Evolutionary conservation across 1,284 basidiomycete genomes (phyloP).

Genomic region (Sanghuangporus sanghuang): DNA sequence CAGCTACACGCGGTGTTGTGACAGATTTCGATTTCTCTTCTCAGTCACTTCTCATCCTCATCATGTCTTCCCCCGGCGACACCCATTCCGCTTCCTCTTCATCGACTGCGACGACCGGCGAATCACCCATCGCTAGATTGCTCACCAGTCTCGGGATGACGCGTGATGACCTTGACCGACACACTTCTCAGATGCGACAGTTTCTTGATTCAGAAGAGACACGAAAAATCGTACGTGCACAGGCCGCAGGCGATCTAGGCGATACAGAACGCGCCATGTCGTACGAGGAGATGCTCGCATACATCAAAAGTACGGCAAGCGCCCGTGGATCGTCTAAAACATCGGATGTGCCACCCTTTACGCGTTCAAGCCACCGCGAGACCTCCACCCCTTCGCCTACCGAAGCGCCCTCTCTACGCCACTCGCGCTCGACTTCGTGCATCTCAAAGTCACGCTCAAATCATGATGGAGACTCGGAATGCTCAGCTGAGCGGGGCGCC

Average conservation of each 20-base stretch:
- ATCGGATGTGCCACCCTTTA: background rate
- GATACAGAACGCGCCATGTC: background rate
- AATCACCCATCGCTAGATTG: slow-evolving; percentile 58
- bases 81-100: background rate
- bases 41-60: background rate
- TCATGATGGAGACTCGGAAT: background rate
- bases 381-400: background rate
- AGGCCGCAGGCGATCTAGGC: background rate
- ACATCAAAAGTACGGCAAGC: background rate
- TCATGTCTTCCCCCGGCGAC: background rate
- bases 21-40: background rate
- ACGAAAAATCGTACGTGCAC: slow-evolving; percentile 1
- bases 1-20: slow-evolving; percentile 15
- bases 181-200: slow-evolving; percentile 67
- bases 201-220: slow-evolving; percentile 53
- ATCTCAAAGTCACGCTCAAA: background rate
- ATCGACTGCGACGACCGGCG: background rate
- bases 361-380: slow-evolving; percentile 5
- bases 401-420: background rate
- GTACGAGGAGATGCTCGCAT: background rate
- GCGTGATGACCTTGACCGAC: slow-evolving; percentile 59
- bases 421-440: slow-evolving; percentile 2
- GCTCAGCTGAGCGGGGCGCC: background rate
- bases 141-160: slow-evolving; percentile 63
- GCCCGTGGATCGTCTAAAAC: background rate